These are phyloP conservation scores for Trichosporon coremiiforme DNA, from an alignment of 1,284 basidiomycete genomes.

Conservation along the genomic window DNA sequence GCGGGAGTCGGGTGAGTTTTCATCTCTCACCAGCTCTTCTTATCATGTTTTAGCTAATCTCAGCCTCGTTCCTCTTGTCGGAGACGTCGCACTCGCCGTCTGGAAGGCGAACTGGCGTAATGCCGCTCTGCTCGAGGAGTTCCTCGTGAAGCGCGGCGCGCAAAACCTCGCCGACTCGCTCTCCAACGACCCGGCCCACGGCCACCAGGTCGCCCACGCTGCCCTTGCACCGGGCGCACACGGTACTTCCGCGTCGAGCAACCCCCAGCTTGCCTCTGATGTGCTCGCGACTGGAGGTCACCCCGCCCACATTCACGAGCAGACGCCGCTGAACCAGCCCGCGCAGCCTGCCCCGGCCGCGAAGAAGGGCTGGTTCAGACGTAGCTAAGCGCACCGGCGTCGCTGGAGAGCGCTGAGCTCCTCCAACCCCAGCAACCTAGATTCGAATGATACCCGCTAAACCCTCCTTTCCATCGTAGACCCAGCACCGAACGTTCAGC, in stretches of 20 bases:
- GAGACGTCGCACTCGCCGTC: constrained; percentile 71
- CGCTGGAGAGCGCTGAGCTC: neutral
- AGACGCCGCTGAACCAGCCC: constrained; percentile 16
- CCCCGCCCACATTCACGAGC: constrained; percentile 9
- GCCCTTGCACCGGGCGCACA: neutral
- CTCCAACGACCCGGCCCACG: neutral
- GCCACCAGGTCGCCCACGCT: constrained; percentile 2
- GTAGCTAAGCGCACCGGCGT: neutral
- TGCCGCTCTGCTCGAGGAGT: constrained; percentile 60
- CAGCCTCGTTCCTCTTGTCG: constrained; percentile 70
- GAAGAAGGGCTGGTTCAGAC: constrained; percentile 14
- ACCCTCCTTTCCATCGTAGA: neutral
- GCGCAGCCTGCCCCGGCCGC: constrained; percentile 9
- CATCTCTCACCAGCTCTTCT: too few relatives aligned
- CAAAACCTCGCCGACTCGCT: constrained; percentile 40
- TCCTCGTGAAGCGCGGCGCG: constrained; percentile 48
- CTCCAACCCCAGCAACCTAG: neutral
- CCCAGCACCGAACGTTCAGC: neutral
- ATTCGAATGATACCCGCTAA: neutral
- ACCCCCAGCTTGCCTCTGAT: constrained; percentile 13
- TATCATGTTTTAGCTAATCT: constrained; percentile 1
- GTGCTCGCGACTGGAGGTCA: neutral
- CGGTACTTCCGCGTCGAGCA: neutral
- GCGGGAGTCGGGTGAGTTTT: constrained; percentile 63
- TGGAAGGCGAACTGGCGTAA: constrained; percentile 92